Evolutionary conservation across 2,329 filamentous ascomycete species (phyloP), one percentile per base, ranked within the genome.

Genomic region (Penicillium psychrosexuale): DNA sequence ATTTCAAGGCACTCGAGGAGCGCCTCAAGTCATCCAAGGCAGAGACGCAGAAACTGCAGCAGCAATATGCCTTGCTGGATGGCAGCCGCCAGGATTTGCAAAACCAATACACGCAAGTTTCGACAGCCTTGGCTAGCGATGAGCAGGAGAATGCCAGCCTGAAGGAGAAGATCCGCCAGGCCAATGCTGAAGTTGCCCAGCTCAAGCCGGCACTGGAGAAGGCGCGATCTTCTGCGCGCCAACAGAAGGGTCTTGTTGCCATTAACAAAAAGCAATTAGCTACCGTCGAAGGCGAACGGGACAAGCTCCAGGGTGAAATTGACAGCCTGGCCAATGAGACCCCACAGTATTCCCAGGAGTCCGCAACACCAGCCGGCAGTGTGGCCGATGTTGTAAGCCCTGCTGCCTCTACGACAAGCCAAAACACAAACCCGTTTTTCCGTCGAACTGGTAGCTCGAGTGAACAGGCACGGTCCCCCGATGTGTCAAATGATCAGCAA

Each of bases 181-280:
- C 91, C 39, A 99, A 96, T 67, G 81, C 84, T 12, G 91, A 96
- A 72, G 87, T 96, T 64, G 82, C 84, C 17, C 87, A 91, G 72
- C 78, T 97, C 38, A 95, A 91, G 72, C 91, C 92, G 31, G 87
- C 93, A 62, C 85, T 99, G 49, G 94, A 99, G 72, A 97, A 97
- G 78, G 82, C 96, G 65, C 91, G 89, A 71, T 90, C 88, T 12
- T 91, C 97, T 65, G 91, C 91, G 27, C 86, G 94, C 39, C 94
- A 97, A 72, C 92, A 97, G 69, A 97, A 96, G 77, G 94, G 94
- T 17, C 81, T 97, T 61, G 93, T 96, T 30, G 92, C 94, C 40
- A 99, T 99, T 77, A 97, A 97, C 77, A 97, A 95, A 81, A 99
- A 99, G 78, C 94, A 99, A 75, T 79, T 97, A 57, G 84, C 88